Percentiles rank a stretch among this genome's conserved stretches.
phyloP scores from a whole-genome alignment of 83 land plant genomes.

The Larix sibirica region DNA sequence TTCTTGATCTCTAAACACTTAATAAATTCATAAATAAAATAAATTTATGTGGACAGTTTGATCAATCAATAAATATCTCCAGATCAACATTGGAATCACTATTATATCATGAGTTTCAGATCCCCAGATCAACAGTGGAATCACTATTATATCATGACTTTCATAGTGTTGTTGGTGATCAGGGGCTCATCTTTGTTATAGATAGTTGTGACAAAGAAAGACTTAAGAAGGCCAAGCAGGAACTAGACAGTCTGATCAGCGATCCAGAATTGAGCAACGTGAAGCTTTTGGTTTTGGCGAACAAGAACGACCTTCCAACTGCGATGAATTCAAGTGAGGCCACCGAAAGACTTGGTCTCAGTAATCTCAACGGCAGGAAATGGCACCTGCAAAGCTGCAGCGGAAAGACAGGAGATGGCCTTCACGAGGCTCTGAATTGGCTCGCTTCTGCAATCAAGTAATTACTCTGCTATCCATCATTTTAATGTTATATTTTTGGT shows the following conservation, averaged over 20 bases:
- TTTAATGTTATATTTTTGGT: neutral
- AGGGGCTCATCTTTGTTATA: conserved; percentile 39
- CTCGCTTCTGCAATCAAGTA: conserved; percentile 31
- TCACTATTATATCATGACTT: neutral
- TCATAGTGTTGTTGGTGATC: neutral
- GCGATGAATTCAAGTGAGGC: conserved; percentile 22
- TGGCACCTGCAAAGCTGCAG: conserved; percentile 33
- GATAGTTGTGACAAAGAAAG: conserved; percentile 32
- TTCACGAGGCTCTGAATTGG: conserved; percentile 32
- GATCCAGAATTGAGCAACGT: conserved; percentile 21
- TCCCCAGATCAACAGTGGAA: too few species aligned
- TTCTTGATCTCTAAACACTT: too few species aligned
- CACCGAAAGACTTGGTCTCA: conserved; percentile 22
- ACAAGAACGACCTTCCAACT: conserved; percentile 26
- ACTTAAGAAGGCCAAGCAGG: conserved; percentile 29
- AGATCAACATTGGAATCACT: too few species aligned
- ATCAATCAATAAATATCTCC: too few species aligned
- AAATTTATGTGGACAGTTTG: too few species aligned
- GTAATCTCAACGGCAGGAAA: conserved; percentile 2
- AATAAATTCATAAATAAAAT: too few species aligned
- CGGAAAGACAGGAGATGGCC: conserved; percentile 29
- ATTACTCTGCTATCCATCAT: neutral
- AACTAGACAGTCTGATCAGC: conserved; percentile 22
- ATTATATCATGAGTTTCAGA: neutral
- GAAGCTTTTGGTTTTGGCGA: conserved; percentile 31